Evolutionary conservation across 2,329 filamentous ascomycete genomes (phyloP).

Genomic region (Penicillium sp.): DNA sequence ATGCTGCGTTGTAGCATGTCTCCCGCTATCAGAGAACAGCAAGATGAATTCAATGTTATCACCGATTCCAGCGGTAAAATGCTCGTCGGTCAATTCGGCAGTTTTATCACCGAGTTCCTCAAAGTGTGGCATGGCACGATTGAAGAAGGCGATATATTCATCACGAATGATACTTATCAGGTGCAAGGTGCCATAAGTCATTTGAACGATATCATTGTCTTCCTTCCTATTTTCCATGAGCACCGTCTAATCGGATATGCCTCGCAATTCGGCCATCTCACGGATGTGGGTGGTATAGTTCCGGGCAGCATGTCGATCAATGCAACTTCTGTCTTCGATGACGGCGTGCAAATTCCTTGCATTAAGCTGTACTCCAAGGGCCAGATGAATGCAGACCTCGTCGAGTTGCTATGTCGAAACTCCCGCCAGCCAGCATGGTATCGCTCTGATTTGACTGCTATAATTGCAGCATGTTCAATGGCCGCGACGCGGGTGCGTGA

Average conservation of each 20-base stretch:
- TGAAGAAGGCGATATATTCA: conserved; percentile 56
- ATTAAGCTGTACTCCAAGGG: conserved; percentile 54
- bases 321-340: conserved; percentile 53
- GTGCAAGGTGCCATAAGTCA: conserved; percentile 56
- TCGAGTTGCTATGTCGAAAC: conserved; percentile 54
- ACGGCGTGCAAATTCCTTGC: conserved; percentile 55
- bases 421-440: conserved; percentile 56
- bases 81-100: conserved; percentile 57
- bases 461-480: conserved; percentile 53
- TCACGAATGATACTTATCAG: conserved; percentile 57
- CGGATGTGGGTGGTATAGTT: conserved; percentile 52
- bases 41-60: conserved; percentile 60
- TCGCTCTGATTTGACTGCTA: conserved; percentile 52
- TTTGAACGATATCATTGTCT: conserved; percentile 55
- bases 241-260: conserved; percentile 53
- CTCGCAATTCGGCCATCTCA: conserved; percentile 57
- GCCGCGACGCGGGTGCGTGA: conserved; percentile 52
- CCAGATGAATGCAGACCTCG: conserved; percentile 49
- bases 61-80: conserved; percentile 55
- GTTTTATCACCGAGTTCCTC: conserved; percentile 55
- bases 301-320: conserved; percentile 58
- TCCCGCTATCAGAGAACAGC: conserved; percentile 56
- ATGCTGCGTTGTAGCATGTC: conserved; percentile 58
- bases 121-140: conserved; percentile 52
- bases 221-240: conserved; percentile 53